Evolutionary conservation across 2,329 filamentous ascomycete genomes (phyloP).

Genomic region (Ophiostoma tasmaniense): DNA sequence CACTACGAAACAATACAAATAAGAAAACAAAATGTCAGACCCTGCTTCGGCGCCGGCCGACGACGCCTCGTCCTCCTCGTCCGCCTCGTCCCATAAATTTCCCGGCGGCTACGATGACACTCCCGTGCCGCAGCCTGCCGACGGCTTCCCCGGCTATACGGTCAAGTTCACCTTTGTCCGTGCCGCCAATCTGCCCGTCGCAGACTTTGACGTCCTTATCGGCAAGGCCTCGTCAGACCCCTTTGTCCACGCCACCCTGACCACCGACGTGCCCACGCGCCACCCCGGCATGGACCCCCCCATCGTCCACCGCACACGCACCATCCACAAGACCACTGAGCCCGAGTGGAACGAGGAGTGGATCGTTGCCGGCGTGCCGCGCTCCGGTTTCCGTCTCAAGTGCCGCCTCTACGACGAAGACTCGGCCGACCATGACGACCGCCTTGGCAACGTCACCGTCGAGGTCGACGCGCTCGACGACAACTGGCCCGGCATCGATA

Average conservation of each 20-base stretch:
- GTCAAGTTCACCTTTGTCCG: constrained; percentile 76
- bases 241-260: constrained; percentile 69
- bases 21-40: not conserved
- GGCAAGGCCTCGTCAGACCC: constrained; percentile 73
- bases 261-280: constrained; percentile 57
- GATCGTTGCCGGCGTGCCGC: constrained; percentile 78
- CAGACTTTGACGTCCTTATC: constrained; percentile 48
- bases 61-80: not conserved
- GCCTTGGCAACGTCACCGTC: constrained; percentile 77
- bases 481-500: constrained; percentile 57
- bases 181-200: constrained; percentile 71
- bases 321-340: constrained; percentile 61
- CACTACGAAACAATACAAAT: no score
- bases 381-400: constrained; percentile 66
- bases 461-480: constrained; percentile 51
- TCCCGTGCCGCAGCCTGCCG: constrained; percentile 53
- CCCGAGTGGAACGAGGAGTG: constrained; percentile 79
- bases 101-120: constrained; percentile 37
- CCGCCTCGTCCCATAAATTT: constrained; percentile 7
- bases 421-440: constrained; percentile 73
- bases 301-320: constrained; percentile 65
- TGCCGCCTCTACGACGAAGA: constrained; percentile 88
- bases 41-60: not conserved
- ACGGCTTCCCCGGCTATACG: constrained; percentile 65
- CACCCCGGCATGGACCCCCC: constrained; percentile 75